Evolutionary conservation across 345 rosid species (phyloP).

Genomic region (Melaleuca quinquenervia): DNA sequence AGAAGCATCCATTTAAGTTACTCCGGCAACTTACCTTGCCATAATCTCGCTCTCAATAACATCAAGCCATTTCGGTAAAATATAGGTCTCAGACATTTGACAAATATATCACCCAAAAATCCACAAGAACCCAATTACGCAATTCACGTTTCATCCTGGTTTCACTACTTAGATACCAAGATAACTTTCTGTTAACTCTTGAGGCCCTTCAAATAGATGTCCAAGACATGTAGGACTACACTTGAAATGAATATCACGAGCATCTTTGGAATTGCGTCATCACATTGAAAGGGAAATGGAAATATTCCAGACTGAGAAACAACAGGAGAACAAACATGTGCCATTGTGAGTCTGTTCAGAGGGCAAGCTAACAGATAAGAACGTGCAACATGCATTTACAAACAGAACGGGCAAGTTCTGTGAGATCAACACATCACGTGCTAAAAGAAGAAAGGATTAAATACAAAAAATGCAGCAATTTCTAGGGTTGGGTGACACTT

Average conservation of each 20-base stretch:
- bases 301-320: background rate
- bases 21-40: background rate
- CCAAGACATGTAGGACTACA: background rate
- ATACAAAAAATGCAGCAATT: background rate
- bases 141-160: background rate
- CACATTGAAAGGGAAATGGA: background rate
- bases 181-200: background rate
- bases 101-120: background rate
- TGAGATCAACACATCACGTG: background rate
- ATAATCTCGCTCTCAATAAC: background rate
- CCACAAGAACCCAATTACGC: background rate
- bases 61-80: background rate
- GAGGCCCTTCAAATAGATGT: background rate
- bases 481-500: background rate
- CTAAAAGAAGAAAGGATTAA: background rate
- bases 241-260: background rate
- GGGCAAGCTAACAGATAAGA: background rate
- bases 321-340: background rate
- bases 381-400: background rate
- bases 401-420: background rate
- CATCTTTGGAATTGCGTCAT: background rate
- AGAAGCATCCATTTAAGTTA: background rate
- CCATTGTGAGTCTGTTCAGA: background rate
- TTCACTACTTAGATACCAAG: background rate
- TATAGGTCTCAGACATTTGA: background rate